Evolutionary conservation across 2,329 filamentous ascomycete species (phyloP), one percentile per base, ranked within the genome.

Genomic region (Apiospora saccharicola): DNA sequence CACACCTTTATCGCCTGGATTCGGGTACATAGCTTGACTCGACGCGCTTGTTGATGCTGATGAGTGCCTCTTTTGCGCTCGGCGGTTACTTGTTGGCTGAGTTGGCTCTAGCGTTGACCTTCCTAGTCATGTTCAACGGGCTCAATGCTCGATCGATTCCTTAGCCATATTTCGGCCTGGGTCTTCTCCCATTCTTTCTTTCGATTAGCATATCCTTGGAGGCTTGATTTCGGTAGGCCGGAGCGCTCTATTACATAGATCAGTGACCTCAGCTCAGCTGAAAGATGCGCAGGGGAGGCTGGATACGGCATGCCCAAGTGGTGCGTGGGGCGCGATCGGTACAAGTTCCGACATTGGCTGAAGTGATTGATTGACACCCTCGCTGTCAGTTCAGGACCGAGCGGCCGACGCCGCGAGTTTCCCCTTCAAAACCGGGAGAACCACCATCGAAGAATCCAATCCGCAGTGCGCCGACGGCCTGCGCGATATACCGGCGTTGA

Each of bases 391-490:
- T 6, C 37, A 37, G 10, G 37, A 41, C 37, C 43, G 49, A 5
- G n/a, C 51, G 51, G 51, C 13, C 51, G 24, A 14, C 26, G 24
- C 51, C 51, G 51, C 51, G 16, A 14, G 51, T 37, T 16, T 61
- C 10, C 16, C 13, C 10, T 14, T 30, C 4, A 22, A 14, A 19
- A 22, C 2, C 53, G 5, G 22, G 30, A 22, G 30, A 41, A 37
- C 5, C 30, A 12, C 19, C 16, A 10, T 24, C 4, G 34, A 64
- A 22, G 57, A n/a, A 19, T 22, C 8, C 3, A 64, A 64, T 3
- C 19, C 57, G 57, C 57, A 64, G 19, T 64, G 19, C 57, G 57
- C 57, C 57, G 57, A 41, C 19, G 41, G 34, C 57, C 57, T 41
- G 57, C 19, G 34, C 34, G 57, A 64, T 64, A 41, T 41, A n/a